Conservation (phyloP, 352 stramenopile species). For the Globisporangium irregulare region DNA sequence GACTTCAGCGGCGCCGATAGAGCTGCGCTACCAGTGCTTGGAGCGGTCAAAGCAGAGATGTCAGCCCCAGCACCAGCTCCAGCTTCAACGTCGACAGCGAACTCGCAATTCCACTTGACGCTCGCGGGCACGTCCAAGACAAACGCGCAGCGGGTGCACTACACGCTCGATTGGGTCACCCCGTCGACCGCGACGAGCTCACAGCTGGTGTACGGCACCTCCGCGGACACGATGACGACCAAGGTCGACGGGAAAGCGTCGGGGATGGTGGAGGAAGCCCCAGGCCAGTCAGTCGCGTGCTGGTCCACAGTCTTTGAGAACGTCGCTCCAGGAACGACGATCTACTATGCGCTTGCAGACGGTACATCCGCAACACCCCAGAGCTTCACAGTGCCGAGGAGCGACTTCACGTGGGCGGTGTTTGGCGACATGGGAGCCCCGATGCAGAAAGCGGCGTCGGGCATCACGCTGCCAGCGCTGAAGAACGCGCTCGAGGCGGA, state of each 20-base stretch:
- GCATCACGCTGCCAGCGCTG: slow-evolving; percentile 58
- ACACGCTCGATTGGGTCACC: slow-evolving; percentile 77
- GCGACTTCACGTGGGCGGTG: slow-evolving; percentile 64
- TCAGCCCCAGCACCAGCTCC: neutral
- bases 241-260: slow-evolving; percentile 30
- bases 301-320: slow-evolving; percentile 57
- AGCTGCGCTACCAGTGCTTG: neutral
- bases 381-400: slow-evolving; percentile 49
- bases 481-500: slow-evolving; percentile 40
- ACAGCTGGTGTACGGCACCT: slow-evolving; percentile 39
- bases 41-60: neutral
- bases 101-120: slow-evolving; percentile 64
- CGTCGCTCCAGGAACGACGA: slow-evolving; percentile 38
- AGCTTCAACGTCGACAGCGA: neutral
- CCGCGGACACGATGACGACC: slow-evolving; percentile 31
- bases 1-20: slow-evolving; percentile 6
- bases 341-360: slow-evolving; percentile 60
- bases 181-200: slow-evolving; percentile 29
- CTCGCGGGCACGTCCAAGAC: slow-evolving; percentile 29
- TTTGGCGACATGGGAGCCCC: slow-evolving; percentile 70
- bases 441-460: slow-evolving; percentile 50
- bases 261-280: slow-evolving; percentile 48
- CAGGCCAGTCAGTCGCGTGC: slow-evolving; percentile 36
- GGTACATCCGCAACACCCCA: slow-evolving; percentile 15
- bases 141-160: slow-evolving; percentile 32